Base-by-base conservation (phyloP, 345 rosid genomes). In the Crucihimalaya himalaica region DNA sequence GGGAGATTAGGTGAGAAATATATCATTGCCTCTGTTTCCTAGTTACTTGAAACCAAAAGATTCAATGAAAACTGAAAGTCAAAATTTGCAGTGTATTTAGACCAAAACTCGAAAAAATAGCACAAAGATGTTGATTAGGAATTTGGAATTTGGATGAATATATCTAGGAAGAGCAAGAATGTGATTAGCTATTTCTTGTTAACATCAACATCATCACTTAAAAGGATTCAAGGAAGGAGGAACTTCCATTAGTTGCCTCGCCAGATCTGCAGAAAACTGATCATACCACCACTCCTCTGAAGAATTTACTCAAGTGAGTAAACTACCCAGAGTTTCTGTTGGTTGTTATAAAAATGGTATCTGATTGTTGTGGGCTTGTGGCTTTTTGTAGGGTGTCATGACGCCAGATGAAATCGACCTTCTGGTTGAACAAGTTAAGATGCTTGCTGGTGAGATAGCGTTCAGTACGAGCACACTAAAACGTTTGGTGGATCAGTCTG, bases 391-490 rank as follows among this genome's bases (percentile, higher is more conserved):
- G 99, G 93, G 85, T 54, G 85, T 77, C 80, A 80, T 92, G 81
- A 78, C 97, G 12, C 84, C 92, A 25, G 98, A 96, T 83, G 92
- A 96, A 87, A 90, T 89, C 82, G 99, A 96, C 68, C 99, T 96
- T 78, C 86, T 92, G 11, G 95, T 88, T 50, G 98, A 96, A 86
- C 99, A 96, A 83, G 98, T 92, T 50, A 96, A 96, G 83, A 90
- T 96, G 97, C 95, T 92, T 78, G 98, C 99, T 60, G 99, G 89
- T 73, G 99, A 96, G 82, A 86, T 96, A 77, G 99, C 98, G 34
- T 90, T 96, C 70, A 78, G 96, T 80, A 85, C 85, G 4, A 96
- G 99, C 82, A 92, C 97, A 53, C 85, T 96, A 69, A 96, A 96
- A 83, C 98, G 99, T 71, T 81, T 92, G 75, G 83, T 89, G 56